phyloP scores from a whole-genome alignment of 352 stramenopile genomes.

The Pythium angustatum region DNA sequence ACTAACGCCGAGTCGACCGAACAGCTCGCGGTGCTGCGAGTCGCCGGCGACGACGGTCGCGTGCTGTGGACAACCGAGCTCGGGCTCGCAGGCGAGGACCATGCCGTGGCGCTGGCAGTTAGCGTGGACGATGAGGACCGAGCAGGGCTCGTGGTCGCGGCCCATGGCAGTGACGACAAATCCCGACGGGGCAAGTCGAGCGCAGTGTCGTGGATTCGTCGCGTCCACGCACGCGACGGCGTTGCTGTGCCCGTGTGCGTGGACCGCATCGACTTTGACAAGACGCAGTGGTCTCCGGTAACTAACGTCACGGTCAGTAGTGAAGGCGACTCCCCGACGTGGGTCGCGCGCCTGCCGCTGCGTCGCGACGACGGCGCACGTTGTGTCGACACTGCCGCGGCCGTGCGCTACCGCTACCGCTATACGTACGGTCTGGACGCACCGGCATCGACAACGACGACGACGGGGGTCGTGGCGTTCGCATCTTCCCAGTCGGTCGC shows the following conservation, averaged over 20 bases:
- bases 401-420: constrained; percentile 5
- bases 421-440: not conserved
- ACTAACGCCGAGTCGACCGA: constrained; percentile 23
- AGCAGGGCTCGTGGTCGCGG: constrained; percentile 12
- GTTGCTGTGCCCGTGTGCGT: constrained; percentile 6
- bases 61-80: constrained; percentile 31
- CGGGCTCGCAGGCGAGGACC: constrained; percentile 21
- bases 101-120: constrained; percentile 8
- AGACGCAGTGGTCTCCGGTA: not conserved
- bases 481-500: not conserved
- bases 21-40: constrained; percentile 14
- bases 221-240: constrained; percentile 3
- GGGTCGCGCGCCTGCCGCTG: constrained; percentile 7
- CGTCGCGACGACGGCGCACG: not conserved
- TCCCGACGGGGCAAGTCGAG: constrained; percentile 9
- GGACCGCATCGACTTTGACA: constrained; percentile 18
- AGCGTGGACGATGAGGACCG: no score
- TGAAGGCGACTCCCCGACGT: not conserved
- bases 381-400: constrained; percentile 1
- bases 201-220: constrained; percentile 12
- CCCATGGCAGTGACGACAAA: constrained; percentile 17
- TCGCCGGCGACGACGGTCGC: constrained; percentile 14
- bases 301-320: constrained; percentile 7
- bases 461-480: constrained; percentile 11
- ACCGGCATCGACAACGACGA: not conserved